Conservation (phyloP, 495 filamentous ascomycete species). For the Lepraria neglecta region DNA sequence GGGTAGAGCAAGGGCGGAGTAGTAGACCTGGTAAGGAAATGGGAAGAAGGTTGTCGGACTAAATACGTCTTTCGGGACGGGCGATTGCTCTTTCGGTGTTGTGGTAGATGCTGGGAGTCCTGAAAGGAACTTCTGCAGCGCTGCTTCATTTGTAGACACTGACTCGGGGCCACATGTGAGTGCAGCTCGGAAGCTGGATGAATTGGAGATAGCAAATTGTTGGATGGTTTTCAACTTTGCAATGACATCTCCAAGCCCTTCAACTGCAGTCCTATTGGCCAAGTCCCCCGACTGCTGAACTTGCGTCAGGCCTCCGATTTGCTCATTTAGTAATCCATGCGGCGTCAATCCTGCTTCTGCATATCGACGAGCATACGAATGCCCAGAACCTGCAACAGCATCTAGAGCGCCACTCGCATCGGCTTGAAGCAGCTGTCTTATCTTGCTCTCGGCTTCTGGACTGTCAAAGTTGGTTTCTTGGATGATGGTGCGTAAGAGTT, state of each 20-base stretch:
- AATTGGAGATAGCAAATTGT: conserved; percentile 57
- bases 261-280: conserved; percentile 48
- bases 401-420: conserved; percentile 88
- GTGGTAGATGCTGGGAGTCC: conserved; percentile 44
- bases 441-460: conserved; percentile 69
- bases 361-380: conserved; percentile 73
- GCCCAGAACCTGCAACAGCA: conserved; percentile 78
- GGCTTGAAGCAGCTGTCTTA: conserved; percentile 76
- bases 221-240: conserved; percentile 84
- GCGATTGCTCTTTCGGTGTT: conserved; percentile 29
- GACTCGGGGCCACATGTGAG: conserved; percentile 76
- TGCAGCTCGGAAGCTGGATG: conserved; percentile 62
- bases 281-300: conserved; percentile 74
- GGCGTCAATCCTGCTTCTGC: conserved; percentile 73
- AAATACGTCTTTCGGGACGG: conserved; percentile 31
- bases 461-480: conserved; percentile 84
- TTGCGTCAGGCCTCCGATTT: conserved; percentile 79
- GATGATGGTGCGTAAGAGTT: conserved; percentile 71
- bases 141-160: conserved; percentile 59
- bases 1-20: conserved; percentile 70
- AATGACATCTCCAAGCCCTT: conserved; percentile 68
- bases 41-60: conserved; percentile 76
- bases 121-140: conserved; percentile 64
- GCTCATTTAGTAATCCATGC: conserved; percentile 64
- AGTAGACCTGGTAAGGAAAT: conserved; percentile 95